phyloP scores from a whole-genome alignment of 2,329 filamentous ascomycete genomes.

The Trichophyton simii region DNA sequence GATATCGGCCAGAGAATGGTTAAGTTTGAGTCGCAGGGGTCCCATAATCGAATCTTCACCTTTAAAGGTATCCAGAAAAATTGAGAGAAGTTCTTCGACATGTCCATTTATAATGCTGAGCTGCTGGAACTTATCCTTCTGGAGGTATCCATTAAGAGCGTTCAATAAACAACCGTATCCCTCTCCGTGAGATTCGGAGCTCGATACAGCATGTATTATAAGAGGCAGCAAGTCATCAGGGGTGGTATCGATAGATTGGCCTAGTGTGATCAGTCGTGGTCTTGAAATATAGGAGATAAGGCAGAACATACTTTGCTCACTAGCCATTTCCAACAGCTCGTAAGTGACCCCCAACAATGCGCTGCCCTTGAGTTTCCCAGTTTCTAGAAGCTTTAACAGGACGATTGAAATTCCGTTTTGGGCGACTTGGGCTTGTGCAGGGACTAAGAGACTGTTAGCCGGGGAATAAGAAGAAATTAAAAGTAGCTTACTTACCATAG shows the following conservation, averaged over 20 bases:
- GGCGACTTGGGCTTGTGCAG: conserved; percentile 29
- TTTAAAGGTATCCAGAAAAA: conserved; percentile 23
- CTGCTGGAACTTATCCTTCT: conserved; percentile 29
- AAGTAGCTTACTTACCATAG: conserved; percentile 23
- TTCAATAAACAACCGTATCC: conserved; percentile 24
- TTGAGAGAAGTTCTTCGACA: conserved; percentile 23
- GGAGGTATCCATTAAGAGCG: conserved; percentile 25
- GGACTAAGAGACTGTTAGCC: conserved; percentile 18
- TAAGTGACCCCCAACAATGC: conserved; percentile 27
- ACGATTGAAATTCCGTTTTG: conserved; percentile 27
- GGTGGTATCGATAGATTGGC: conserved; percentile 23
- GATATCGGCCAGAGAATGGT: conserved; percentile 30
- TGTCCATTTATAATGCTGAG: conserved; percentile 23
- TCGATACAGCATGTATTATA: conserved; percentile 23
- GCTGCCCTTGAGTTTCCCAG: conserved; percentile 22
- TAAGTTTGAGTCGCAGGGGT: conserved; percentile 28
- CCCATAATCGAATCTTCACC: conserved; percentile 25
- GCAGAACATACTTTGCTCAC: conserved; percentile 26
- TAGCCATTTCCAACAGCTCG: conserved; percentile 29
- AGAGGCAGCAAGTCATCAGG: conserved; percentile 26
- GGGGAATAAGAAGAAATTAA: background rate
- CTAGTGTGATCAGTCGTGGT: conserved; percentile 14
- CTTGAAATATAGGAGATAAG: background rate
- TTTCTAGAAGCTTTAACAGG: conserved; percentile 24
- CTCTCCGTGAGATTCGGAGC: conserved; percentile 18